phyloP scores from a whole-genome alignment of 768 basidiomycete species.

The Xanthoconium purpureum region DNA sequence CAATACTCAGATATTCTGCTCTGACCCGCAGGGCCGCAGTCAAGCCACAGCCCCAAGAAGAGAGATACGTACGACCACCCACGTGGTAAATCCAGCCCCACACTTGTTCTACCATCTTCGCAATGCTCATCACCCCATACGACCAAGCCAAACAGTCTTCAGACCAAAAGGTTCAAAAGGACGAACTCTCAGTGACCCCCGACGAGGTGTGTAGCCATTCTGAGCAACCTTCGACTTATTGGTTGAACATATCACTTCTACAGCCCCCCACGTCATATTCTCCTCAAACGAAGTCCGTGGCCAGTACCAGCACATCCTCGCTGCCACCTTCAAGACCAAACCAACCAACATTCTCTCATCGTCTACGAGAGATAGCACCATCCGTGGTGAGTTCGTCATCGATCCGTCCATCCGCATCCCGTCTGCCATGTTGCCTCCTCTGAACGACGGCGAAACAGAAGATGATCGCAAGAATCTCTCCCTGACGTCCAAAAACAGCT shows the following conservation, averaged over 20 bases:
- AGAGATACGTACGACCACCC: not conserved
- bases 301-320: not conserved
- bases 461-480: constrained; percentile 39
- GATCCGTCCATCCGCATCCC: constrained; percentile 44
- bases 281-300: not conserved
- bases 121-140: constrained; percentile 7
- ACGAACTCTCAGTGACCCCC: no score
- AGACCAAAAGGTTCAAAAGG: not conserved
- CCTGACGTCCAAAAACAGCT: constrained; percentile 33
- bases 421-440: constrained; percentile 36
- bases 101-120: no score
- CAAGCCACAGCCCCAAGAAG: not conserved
- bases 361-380: not conserved
- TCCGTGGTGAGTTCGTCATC: constrained; percentile 38
- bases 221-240: no score
- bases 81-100: not conserved
- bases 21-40: no score
- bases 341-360: constrained; percentile 26
- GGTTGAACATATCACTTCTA: not conserved
- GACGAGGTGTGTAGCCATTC: constrained; percentile 7
- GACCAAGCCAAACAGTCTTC: not conserved
- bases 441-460: constrained; percentile 35
- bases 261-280: constrained; percentile 29
- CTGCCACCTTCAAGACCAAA: constrained; percentile 23
- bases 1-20: no score